Evolutionary conservation across 2,329 filamentous ascomycete species (phyloP).

Genomic region (Fusarium sterilihyphosum): DNA sequence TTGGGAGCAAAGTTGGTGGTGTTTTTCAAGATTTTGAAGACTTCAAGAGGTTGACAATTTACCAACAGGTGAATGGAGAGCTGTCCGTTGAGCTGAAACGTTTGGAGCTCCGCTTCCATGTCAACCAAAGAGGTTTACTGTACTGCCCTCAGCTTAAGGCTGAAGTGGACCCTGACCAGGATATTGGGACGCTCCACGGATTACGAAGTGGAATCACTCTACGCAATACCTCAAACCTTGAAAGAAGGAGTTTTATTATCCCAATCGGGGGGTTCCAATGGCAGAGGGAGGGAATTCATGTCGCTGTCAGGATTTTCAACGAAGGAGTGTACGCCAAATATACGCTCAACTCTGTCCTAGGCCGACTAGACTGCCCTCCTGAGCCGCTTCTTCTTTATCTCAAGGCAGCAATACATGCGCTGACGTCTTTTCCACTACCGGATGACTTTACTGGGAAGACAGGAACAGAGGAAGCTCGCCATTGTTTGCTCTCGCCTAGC

Average conservation of each 20-base stretch:
- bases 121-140: conserved; percentile 56
- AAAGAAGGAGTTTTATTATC: conserved; percentile 62
- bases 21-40: conserved; percentile 58
- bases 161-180: conserved; percentile 66
- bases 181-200: conserved; percentile 57
- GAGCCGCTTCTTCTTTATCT: conserved; percentile 65
- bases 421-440: conserved; percentile 66
- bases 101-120: conserved; percentile 63
- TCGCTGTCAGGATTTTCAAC: conserved; percentile 48
- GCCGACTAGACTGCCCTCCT: conserved; percentile 64
- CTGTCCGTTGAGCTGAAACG: conserved; percentile 62
- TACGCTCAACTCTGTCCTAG: conserved; percentile 63
- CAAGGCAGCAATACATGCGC: conserved; percentile 68
- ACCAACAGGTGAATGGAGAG: conserved; percentile 49
- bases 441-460: conserved; percentile 68
- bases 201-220: conserved; percentile 13
- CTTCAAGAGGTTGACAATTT: conserved; percentile 30
- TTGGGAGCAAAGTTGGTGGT: conserved; percentile 42
- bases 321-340: conserved; percentile 58
- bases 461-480: conserved; percentile 68
- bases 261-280: conserved; percentile 55
- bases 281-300: conserved; percentile 52
- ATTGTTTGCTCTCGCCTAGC: conserved; percentile 50
- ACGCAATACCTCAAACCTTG: conserved; percentile 49
- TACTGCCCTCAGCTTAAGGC: conserved; percentile 59